phyloP scores from a whole-genome alignment of 495 filamentous ascomycete genomes.

The Apiosordaria backusii region DNA sequence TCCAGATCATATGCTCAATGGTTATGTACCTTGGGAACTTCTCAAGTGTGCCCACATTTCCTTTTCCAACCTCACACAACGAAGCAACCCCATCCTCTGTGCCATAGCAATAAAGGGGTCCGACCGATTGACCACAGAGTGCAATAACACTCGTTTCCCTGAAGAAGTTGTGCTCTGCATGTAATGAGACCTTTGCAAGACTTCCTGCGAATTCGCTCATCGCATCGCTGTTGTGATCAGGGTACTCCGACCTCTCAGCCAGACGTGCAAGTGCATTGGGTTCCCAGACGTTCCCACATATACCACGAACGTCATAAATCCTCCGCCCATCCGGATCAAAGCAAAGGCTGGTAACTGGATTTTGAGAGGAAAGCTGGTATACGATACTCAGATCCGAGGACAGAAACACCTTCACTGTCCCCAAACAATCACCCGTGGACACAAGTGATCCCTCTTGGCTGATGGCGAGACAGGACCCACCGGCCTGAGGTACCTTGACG shows the following conservation, averaged over 20 bases:
- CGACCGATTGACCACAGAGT: background rate
- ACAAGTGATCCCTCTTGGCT: background rate
- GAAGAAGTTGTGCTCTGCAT: background rate
- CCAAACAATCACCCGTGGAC: background rate
- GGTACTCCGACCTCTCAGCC: background rate
- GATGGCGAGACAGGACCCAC: background rate
- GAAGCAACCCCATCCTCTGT: background rate
- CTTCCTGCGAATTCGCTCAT: background rate
- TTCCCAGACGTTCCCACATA: slow-evolving; percentile 1
- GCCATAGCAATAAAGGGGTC: background rate
- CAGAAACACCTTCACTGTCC: background rate
- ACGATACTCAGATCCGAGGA: background rate
- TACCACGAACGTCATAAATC: background rate
- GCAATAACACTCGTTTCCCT: background rate
- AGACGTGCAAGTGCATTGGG: background rate
- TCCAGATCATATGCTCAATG: background rate
- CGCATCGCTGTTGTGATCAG: background rate
- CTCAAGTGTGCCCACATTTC: background rate
- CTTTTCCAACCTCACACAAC: background rate
- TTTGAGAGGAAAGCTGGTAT: background rate
- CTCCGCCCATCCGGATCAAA: background rate
- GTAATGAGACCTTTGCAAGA: background rate
- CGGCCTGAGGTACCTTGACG: background rate
- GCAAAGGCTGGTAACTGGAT: background rate
- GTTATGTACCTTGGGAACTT: background rate